Evolutionary conservation across 2,329 filamentous ascomycete genomes (phyloP).

Genomic region (Fusarium nanum): DNA sequence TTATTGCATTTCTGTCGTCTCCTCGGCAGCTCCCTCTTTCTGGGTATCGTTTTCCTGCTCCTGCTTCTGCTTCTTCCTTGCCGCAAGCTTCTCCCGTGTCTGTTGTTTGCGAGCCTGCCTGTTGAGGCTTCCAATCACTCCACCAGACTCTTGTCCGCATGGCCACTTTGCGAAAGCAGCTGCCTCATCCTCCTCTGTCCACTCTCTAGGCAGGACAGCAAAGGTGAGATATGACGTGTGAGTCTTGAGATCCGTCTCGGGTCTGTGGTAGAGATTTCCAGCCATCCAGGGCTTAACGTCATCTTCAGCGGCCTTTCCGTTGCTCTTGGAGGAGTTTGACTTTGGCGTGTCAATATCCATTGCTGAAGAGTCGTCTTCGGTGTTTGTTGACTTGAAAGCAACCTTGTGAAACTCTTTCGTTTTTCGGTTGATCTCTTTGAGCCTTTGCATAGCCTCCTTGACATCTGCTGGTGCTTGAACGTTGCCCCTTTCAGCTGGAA

Average conservation of each 20-base stretch:
- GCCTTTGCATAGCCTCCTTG: conserved; percentile 78
- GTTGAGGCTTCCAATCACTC: conserved; percentile 64
- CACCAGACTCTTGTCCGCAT: conserved; percentile 62
- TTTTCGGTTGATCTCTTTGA: conserved; percentile 78
- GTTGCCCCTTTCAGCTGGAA: conserved; percentile 74
- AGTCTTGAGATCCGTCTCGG: conserved; percentile 90
- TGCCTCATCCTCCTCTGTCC: conserved; percentile 85
- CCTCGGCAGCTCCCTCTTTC: conserved; percentile 27
- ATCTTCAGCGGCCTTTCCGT: conserved; percentile 39
- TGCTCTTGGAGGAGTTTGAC: conserved; percentile 43
- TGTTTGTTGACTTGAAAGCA: conserved; percentile 39
- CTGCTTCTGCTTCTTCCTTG: conserved; percentile 59
- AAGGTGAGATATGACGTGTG: conserved; percentile 98
- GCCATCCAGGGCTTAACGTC: conserved; percentile 73
- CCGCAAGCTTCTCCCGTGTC: conserved; percentile 64
- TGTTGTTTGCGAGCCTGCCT: conserved; percentile 67
- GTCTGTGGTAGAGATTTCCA: conserved; percentile 81
- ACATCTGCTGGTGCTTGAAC: conserved; percentile 79
- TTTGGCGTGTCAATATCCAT: conserved; percentile 55
- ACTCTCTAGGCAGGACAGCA: conserved; percentile 86
- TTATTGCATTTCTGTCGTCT: conserved; percentile 35
- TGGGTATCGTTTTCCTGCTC: conserved; percentile 46
- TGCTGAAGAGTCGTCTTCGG: conserved; percentile 50
- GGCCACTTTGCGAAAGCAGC: conserved; percentile 73
- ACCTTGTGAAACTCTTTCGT: conserved; percentile 72